Evolutionary conservation across 345 rosid species (phyloP), one percentile per base, ranked within the genome.

Genomic region (Acer campestre): DNA sequence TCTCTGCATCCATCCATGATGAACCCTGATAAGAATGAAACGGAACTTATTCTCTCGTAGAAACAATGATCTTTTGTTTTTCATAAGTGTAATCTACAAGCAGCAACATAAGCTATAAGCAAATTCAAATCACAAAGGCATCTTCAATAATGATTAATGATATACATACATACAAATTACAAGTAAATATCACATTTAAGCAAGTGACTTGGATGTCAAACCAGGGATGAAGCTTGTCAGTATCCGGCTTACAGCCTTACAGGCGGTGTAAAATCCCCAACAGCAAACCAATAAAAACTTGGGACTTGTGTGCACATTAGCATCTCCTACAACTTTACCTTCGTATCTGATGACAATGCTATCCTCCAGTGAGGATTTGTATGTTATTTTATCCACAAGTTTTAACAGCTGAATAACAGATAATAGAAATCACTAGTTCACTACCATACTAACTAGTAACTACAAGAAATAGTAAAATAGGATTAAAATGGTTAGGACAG

Each of bases 241-340:
- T 35, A 35, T 35, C 38, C 4, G 38, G 38, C 38, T 4, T 35
- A 35, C 38, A 35, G 6, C 6, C 38, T 35, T 49, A 49, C 55
- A 49, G 18, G 18, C 14, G 18, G 18, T 49, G 55, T 49, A 49
- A 49, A 49, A 49, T 49, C 4, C 55, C 55, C 16, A 18, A 44
- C 12, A 10, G 55, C 77, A 62, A 63, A 74, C 68, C 77, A 23
- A 67, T 48, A 23, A 16, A 73, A 0, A 11, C 20, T 16, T 74
- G 68, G 18, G 40, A 35, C 68, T 74, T 63, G 23, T 17, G 40
- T 22, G 40, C 38, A 42, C 10, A 35, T 42, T 59, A 51, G 67
- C 18, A 46, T 38, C 44, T 44, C 58, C 40, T 23, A 13, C 76
- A 14, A 61, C 68, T 61, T 71, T n/a, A 62, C 44, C 77, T 40